phyloP scores from a whole-genome alignment of 257 asterid species.

The Nemophila menziesii region DNA sequence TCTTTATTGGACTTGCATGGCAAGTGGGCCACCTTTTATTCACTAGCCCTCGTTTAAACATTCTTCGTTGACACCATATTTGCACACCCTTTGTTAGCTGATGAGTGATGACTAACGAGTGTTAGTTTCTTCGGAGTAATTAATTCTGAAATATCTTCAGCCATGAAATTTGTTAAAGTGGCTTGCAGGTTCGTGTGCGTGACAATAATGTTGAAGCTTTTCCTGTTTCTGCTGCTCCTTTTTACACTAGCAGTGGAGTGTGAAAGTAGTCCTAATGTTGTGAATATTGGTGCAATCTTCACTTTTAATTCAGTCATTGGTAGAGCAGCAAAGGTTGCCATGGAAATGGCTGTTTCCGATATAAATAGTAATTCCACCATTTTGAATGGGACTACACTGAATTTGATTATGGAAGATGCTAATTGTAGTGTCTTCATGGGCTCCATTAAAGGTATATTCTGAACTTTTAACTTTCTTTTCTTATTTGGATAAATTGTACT shows the following conservation, averaged over 20 bases:
- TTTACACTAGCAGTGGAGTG: conserved; percentile 10
- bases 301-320: conserved; percentile 30
- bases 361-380: conserved; percentile 31
- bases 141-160: background rate
- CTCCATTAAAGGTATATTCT: conserved; percentile 32
- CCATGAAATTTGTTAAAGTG: conserved; percentile 6
- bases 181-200: too few relatives aligned
- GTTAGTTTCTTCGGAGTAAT: background rate
- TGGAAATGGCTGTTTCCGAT: conserved; percentile 41
- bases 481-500: too few relatives aligned
- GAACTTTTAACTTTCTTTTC: background rate
- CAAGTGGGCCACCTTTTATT: background rate
- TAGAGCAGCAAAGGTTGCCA: conserved; percentile 34
- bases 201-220: background rate
- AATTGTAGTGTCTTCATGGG: conserved; percentile 35
- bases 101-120: too few relatives aligned
- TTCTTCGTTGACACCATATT: too few relatives aligned
- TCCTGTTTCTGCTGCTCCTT: conserved; percentile 3
- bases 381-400: conserved; percentile 23
- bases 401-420: conserved; percentile 25
- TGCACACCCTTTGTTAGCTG: background rate
- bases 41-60: background rate
- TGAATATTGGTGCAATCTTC: conserved; percentile 35
- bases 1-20: background rate
- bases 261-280: conserved; percentile 23